Percentiles rank a stretch among this genome's conserved stretches.
Evolutionary conservation across 176 grass and related monocot genomes (phyloP).

Genomic region (Hordeum marinum): DNA sequence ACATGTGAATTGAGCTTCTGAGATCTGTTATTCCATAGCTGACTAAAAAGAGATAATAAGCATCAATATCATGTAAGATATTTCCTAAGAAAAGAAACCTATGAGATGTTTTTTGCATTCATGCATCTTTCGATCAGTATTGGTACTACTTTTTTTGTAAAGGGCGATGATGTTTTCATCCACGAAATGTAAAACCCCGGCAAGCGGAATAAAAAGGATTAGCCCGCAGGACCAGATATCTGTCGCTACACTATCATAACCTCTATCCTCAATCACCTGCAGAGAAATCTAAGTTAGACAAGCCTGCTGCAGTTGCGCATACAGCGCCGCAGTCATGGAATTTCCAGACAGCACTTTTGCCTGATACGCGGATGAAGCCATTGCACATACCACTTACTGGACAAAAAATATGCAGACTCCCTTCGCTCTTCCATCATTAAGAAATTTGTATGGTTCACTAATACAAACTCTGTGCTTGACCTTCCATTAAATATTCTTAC

Average conservation of each 20-base stretch:
- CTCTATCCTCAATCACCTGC: constrained; percentile 94
- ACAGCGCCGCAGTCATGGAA: too few species aligned
- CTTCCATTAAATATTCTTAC: too few species aligned
- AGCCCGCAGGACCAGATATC: constrained; percentile 97
- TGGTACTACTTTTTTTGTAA: constrained; percentile 72
- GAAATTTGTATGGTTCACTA: too few species aligned
- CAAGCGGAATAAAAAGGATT: constrained; percentile 81
- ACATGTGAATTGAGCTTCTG: constrained; percentile 67
- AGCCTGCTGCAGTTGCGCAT: too few species aligned
- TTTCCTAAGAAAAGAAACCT: neutral
- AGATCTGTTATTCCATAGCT: constrained; percentile 52
- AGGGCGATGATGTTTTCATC: constrained; percentile 80
- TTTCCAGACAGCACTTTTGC: too few species aligned
- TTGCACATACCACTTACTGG: too few species aligned
- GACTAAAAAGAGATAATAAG: neutral
- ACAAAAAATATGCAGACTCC: too few species aligned
- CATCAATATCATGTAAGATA: neutral
- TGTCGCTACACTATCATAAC: constrained; percentile 84
- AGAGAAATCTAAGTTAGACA: constrained; percentile 14
- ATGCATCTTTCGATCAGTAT: neutral
- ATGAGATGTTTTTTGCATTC: neutral
- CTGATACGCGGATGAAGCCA: too few species aligned
- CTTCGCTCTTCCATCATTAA: too few species aligned
- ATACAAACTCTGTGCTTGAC: too few species aligned
- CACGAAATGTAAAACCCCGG: constrained; percentile 87